Conservation (phyloP, 2,329 filamentous ascomycete species). For the Sporothrix pseudoabietina region DNA sequence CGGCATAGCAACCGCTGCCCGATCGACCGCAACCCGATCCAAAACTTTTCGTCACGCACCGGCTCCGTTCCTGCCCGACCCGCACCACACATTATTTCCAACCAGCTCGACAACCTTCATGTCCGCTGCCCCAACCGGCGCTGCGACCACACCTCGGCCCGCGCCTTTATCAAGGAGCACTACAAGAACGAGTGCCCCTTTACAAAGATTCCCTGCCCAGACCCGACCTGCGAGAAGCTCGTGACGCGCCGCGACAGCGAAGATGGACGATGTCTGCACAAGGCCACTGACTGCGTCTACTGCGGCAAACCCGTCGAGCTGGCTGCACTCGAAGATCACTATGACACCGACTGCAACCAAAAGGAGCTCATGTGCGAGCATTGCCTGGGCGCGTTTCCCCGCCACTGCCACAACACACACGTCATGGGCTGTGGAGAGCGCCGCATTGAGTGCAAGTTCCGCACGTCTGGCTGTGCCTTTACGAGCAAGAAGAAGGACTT, state of each 20-base stretch:
- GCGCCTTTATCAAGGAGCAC: slow-evolving; percentile 60
- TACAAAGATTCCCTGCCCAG: slow-evolving; percentile 59
- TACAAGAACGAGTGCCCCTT: slow-evolving; percentile 60
- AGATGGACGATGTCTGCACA: slow-evolving; percentile 59
- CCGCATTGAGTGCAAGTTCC: slow-evolving; percentile 50
- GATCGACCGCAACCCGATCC: slow-evolving; percentile 56
- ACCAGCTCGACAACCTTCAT: slow-evolving; percentile 61
- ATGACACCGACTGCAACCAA: slow-evolving; percentile 49
- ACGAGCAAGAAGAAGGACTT: slow-evolving; percentile 46
- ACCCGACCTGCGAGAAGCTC: slow-evolving; percentile 53
- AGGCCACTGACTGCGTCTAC: slow-evolving; percentile 53
- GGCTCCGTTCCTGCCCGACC: slow-evolving; percentile 33
- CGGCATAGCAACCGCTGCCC: slow-evolving; percentile 54
- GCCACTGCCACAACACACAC: slow-evolving; percentile 53
- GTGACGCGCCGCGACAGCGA: slow-evolving; percentile 54
- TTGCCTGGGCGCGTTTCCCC: slow-evolving; percentile 51
- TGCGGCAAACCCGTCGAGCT: slow-evolving; percentile 55
- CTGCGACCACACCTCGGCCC: slow-evolving; percentile 54
- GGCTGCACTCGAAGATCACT: slow-evolving; percentile 51
- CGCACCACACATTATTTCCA: slow-evolving; percentile 54
- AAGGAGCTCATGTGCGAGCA: slow-evolving; percentile 53
- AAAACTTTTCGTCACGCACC: slow-evolving; percentile 39
- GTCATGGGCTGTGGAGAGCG: slow-evolving; percentile 50
- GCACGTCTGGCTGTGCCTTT: slow-evolving; percentile 53
- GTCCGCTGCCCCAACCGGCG: slow-evolving; percentile 63